Evolutionary conservation across 2,329 filamentous ascomycete genomes (phyloP).

Genomic region (Alternaria longipes): DNA sequence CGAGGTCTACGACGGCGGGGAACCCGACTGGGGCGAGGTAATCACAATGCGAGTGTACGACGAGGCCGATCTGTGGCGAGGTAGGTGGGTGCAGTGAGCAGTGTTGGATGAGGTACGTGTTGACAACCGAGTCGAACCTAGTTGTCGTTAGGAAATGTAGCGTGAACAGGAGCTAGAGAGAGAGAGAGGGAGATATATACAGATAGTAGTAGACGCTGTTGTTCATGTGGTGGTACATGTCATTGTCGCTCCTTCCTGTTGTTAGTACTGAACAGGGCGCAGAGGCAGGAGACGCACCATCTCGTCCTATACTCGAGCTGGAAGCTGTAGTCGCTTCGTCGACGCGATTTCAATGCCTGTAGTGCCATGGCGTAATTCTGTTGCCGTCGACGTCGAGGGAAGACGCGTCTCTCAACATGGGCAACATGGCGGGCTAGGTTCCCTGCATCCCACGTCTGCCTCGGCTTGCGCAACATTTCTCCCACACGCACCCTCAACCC

Average conservation of each 20-base stretch:
- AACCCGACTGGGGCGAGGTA: constrained; percentile 85
- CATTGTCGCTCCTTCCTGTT: constrained; percentile 76
- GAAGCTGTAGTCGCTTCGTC: constrained; percentile 78
- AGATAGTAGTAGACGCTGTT: constrained; percentile 87
- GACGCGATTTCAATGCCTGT: constrained; percentile 64
- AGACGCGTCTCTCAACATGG: not conserved
- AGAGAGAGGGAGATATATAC: constrained; percentile 55
- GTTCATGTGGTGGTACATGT: constrained; percentile 95
- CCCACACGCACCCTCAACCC: constrained; percentile 2
- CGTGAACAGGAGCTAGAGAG: constrained; percentile 26
- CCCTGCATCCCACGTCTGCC: constrained; percentile 9
- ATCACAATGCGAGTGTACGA: constrained; percentile 85
- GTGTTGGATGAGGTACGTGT: constrained; percentile 83
- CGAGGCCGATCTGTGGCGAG: constrained; percentile 79
- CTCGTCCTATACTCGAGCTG: constrained; percentile 83
- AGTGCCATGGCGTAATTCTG: constrained; percentile 31
- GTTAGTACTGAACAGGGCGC: constrained; percentile 20
- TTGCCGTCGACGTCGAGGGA: not conserved
- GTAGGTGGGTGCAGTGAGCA: constrained; percentile 77
- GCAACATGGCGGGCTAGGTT: not conserved
- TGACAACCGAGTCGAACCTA: constrained; percentile 85
- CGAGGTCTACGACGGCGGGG: constrained; percentile 82
- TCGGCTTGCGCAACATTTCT: constrained; percentile 14
- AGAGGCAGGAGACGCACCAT: constrained; percentile 67
- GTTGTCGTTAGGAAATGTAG: constrained; percentile 2